Evolutionary conservation across 768 basidiomycete genomes (phyloP).

Genomic region (Gelatoporia subvermispora): DNA sequence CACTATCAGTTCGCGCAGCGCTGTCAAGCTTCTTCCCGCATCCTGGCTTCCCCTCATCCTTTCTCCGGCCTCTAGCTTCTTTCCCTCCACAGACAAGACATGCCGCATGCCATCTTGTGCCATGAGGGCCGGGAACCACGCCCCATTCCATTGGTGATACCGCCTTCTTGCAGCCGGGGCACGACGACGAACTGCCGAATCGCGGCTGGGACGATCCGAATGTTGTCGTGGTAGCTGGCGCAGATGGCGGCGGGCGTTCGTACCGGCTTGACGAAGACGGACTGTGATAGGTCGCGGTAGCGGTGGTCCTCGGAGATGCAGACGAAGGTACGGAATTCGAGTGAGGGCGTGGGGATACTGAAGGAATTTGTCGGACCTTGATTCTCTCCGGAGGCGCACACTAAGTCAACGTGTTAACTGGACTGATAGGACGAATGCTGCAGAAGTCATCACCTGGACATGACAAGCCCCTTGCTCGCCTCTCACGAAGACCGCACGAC

Average conservation of each 20-base stretch:
- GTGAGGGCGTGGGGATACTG: constrained; percentile 2
- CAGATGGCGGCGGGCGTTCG: constrained; percentile 34
- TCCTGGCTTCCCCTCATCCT: constrained; percentile 58
- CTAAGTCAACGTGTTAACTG: constrained; percentile 18
- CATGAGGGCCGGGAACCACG: constrained; percentile 81
- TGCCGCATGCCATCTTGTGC: constrained; percentile 71
- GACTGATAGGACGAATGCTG: neutral
- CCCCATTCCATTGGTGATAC: constrained; percentile 84
- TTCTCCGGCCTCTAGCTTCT: constrained; percentile 38
- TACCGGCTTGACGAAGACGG: constrained; percentile 32
- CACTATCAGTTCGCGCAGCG: constrained; percentile 67
- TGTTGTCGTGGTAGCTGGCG: constrained; percentile 29
- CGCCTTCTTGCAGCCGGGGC: constrained; percentile 68
- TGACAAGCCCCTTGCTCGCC: constrained; percentile 65
- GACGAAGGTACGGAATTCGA: constrained; percentile 7
- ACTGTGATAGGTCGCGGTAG: constrained; percentile 17
- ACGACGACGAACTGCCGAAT: constrained; percentile 56
- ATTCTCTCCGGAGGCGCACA: constrained; percentile 44
- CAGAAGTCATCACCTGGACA: constrained; percentile 41
- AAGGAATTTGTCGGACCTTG: constrained; percentile 24
- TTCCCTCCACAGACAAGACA: constrained; percentile 83
- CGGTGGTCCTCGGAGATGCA: constrained; percentile 16
- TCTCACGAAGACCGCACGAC: constrained; percentile 69
- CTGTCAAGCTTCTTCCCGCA: constrained; percentile 84
- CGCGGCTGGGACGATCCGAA: constrained; percentile 34